Conservation (phyloP, 1,139 yeast genomes). For the Debaryomyces udenii region DNA sequence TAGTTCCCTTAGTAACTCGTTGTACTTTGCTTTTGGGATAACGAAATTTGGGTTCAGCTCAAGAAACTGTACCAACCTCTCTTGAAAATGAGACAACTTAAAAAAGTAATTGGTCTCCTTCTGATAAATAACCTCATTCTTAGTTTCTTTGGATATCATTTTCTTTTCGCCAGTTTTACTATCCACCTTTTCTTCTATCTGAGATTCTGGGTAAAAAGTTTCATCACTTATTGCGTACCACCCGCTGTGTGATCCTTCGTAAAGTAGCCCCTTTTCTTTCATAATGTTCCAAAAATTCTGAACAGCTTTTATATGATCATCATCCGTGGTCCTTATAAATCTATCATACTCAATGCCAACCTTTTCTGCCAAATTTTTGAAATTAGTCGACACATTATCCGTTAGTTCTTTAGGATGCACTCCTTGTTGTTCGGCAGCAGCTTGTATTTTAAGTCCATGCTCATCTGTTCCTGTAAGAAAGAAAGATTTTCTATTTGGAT, state of each 20-base stretch:
- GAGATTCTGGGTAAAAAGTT: conserved; percentile 86
- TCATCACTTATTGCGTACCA: conserved; percentile 97
- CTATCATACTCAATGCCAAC: conserved; percentile 67
- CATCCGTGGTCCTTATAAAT: conserved; percentile 89
- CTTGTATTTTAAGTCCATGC: conserved; percentile 90
- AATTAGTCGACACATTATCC: conserved; percentile 67
- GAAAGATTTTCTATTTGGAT: conserved; percentile 41
- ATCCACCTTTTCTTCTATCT: conserved; percentile 54
- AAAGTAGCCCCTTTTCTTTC: conserved; percentile 63
- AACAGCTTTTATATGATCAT: conserved; percentile 71
- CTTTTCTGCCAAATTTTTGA: conserved; percentile 59
- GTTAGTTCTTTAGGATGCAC: conserved; percentile 67
- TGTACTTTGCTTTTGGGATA: conserved; percentile 60
- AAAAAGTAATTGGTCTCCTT: conserved; percentile 89
- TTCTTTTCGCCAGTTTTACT: conserved; percentile 34
- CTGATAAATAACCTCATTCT: conserved; percentile 72
- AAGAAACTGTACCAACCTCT: conserved; percentile 51
- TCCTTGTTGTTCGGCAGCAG: conserved; percentile 57
- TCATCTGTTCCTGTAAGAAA: conserved; percentile 96
- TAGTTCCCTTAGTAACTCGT: conserved; percentile 62
- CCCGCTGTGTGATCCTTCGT: conserved; percentile 83
- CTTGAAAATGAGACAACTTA: conserved; percentile 62
- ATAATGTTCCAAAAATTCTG: conserved; percentile 69
- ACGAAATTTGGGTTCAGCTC: conserved; percentile 60
- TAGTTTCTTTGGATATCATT: conserved; percentile 70